phyloP scores from a whole-genome alignment of 768 basidiomycete genomes.

The Holtermanniella nyarrowii region DNA sequence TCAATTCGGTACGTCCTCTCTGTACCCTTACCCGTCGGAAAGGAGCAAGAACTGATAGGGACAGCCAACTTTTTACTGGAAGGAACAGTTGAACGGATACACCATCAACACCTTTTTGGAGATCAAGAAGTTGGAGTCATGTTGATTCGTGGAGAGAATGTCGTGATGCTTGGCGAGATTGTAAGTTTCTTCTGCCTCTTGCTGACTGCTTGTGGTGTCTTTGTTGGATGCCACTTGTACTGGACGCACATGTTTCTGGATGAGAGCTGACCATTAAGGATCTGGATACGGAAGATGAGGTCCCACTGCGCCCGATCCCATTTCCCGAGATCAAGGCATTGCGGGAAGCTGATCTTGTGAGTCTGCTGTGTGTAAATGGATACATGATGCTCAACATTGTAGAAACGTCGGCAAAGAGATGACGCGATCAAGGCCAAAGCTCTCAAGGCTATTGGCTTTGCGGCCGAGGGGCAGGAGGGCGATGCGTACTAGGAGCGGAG shows the following conservation, averaged over 20 bases:
- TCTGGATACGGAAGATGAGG: constrained; percentile 81
- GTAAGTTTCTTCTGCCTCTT: constrained; percentile 48
- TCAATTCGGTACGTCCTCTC: constrained; percentile 70
- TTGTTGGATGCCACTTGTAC: neutral
- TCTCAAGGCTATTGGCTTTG: constrained; percentile 78
- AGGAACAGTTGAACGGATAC: constrained; percentile 89
- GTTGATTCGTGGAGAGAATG: constrained; percentile 95
- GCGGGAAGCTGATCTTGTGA: constrained; percentile 59
- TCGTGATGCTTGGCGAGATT: constrained; percentile 91
- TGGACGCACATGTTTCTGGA: constrained; percentile 5
- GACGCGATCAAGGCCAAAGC: constrained; percentile 65
- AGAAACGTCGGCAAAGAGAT: constrained; percentile 67
- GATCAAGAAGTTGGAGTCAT: constrained; percentile 64
- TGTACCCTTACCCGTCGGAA: neutral
- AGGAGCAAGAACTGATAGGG: neutral
- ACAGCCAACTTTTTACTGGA: constrained; percentile 94
- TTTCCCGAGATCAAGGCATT: constrained; percentile 59
- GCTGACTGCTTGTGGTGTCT: neutral
- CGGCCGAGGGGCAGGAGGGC: constrained; percentile 89
- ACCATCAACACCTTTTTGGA: constrained; percentile 75
- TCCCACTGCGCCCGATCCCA: constrained; percentile 65
- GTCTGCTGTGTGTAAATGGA: neutral
- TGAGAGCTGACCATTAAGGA: constrained; percentile 49
- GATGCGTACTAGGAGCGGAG: constrained; percentile 95
- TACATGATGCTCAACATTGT: neutral